Percentiles rank a stretch among this genome's conserved stretches.
phyloP scores from a whole-genome alignment of 805 yeast genomes.

The Kodamaea leandrae region DNA sequence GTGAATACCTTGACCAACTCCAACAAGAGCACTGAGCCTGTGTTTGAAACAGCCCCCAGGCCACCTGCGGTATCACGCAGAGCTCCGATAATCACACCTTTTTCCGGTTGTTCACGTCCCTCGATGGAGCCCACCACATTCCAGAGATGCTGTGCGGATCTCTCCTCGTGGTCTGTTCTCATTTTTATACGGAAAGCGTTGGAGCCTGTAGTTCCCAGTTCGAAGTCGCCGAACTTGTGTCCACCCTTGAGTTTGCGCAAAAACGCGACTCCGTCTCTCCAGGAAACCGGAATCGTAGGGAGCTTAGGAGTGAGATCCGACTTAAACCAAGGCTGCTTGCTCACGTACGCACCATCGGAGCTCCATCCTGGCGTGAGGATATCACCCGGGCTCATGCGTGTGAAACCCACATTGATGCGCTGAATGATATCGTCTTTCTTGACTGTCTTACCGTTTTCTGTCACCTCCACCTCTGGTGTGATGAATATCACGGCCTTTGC shows the following conservation, averaged over 20 bases:
- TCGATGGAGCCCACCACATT: conserved; percentile 73
- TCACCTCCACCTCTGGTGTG: conserved; percentile 24
- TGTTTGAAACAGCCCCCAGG: conserved; percentile 63
- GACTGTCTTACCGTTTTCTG: conserved; percentile 9
- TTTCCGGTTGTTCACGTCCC: conserved; percentile 76
- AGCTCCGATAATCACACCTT: conserved; percentile 77
- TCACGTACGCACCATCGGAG: conserved; percentile 37
- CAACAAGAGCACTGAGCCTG: conserved; percentile 71
- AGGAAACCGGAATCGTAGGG: conserved; percentile 76
- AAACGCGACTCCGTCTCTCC: conserved; percentile 55
- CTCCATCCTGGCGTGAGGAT: conserved; percentile 78
- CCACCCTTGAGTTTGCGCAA: conserved; percentile 29
- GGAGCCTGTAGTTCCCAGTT: conserved; percentile 23
- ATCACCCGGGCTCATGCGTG: conserved; percentile 71
- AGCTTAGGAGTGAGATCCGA: conserved; percentile 61
- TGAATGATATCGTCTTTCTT: conserved; percentile 39
- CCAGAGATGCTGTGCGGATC: conserved; percentile 66
- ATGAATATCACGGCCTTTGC: conserved; percentile 71
- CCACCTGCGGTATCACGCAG: conserved; percentile 71
- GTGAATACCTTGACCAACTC: conserved; percentile 71
- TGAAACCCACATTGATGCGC: conserved; percentile 54
- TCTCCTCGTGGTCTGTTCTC: conserved; percentile 36
- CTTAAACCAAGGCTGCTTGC: conserved; percentile 41
- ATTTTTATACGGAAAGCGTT: conserved; percentile 19
- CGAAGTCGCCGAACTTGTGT: conserved; percentile 25